A percentile compares a stretch with the other conserved stretches of the same genome.
Conservation (phyloP, 768 basidiomycete genomes). For the Omphalotus guepiniiformis region DNA sequence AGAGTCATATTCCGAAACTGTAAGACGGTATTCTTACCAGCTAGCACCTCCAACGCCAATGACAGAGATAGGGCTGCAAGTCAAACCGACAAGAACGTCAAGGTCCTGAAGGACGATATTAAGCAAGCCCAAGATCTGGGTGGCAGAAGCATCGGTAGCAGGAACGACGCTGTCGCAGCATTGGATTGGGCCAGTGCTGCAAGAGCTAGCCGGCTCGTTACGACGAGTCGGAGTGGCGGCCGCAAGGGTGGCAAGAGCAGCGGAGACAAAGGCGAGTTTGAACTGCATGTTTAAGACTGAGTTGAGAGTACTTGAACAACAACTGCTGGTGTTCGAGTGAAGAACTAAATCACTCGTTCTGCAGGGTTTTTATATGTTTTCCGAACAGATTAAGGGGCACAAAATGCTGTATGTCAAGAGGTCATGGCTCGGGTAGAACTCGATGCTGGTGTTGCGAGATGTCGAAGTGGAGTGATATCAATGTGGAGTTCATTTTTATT, state of each 20-base stretch:
- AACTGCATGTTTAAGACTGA: conserved; percentile 8
- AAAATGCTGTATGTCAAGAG: no score
- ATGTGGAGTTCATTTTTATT: no score
- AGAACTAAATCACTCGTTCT: no score
- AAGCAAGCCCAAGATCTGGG: neutral
- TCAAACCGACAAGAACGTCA: conserved; percentile 4
- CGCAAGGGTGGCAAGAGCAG: conserved; percentile 17
- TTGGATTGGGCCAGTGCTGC: conserved; percentile 16
- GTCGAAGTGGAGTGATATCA: no score
- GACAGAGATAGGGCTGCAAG: conserved; percentile 3
- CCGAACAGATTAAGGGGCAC: no score
- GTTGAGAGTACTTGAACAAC: neutral
- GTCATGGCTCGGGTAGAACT: no score
- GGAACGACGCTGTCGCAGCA: conserved; percentile 15
- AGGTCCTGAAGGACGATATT: conserved; percentile 6
- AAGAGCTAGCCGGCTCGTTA: conserved; percentile 11
- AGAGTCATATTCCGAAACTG: no score
- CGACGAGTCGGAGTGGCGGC: conserved; percentile 15
- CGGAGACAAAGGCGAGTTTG: conserved; percentile 7
- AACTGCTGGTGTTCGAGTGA: neutral
- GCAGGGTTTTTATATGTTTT: no score
- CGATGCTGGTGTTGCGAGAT: no score
- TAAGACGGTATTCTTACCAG: conserved; percentile 1
- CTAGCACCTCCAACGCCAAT: neutral
- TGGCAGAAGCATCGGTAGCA: neutral